Conservation (phyloP, 1,284 basidiomycete species). For the Tilletiaria anomala region DNA sequence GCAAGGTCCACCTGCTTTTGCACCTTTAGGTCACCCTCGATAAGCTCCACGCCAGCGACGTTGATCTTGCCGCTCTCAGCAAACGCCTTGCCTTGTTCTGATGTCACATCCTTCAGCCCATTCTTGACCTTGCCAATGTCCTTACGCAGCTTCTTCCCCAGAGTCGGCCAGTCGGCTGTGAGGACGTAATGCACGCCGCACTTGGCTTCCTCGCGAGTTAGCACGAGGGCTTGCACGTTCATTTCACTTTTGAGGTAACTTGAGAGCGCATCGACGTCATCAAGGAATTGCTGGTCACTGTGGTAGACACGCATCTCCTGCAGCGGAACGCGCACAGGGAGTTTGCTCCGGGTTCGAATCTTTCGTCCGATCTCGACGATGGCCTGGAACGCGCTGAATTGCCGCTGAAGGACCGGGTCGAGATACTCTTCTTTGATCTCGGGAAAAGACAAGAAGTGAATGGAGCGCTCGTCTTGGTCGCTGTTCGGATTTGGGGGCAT, state of each 20-base stretch:
- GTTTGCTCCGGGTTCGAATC: conserved; percentile 71
- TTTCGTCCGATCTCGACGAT: conserved; percentile 85
- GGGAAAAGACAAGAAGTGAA: conserved; percentile 93
- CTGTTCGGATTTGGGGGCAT: conserved; percentile 44
- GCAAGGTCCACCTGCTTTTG: conserved; percentile 40
- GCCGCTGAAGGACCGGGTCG: conserved; percentile 85
- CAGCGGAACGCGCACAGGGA: conserved; percentile 60
- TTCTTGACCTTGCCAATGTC: conserved; percentile 82
- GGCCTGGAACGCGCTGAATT: conserved; percentile 83
- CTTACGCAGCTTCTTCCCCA: conserved; percentile 86
- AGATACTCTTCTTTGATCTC: conserved; percentile 87
- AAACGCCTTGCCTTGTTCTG: conserved; percentile 72
- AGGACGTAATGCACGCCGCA: conserved; percentile 85
- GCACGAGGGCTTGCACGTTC: conserved; percentile 77
- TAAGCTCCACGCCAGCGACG: conserved; percentile 78
- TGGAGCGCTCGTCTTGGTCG: conserved; percentile 66
- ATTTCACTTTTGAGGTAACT: conserved; percentile 88
- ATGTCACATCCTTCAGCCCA: conserved; percentile 63
- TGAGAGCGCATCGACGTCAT: conserved; percentile 70
- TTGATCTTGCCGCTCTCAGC: conserved; percentile 59
- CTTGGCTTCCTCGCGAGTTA: conserved; percentile 71
- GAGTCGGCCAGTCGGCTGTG: conserved; percentile 84
- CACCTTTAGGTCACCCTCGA: conserved; percentile 76
- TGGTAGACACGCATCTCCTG: conserved; percentile 92
- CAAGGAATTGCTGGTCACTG: conserved; percentile 65